phyloP scores from a whole-genome alignment of 2,329 filamentous ascomycete species.

The Pseudovirgaria hyperparasitica region DNA sequence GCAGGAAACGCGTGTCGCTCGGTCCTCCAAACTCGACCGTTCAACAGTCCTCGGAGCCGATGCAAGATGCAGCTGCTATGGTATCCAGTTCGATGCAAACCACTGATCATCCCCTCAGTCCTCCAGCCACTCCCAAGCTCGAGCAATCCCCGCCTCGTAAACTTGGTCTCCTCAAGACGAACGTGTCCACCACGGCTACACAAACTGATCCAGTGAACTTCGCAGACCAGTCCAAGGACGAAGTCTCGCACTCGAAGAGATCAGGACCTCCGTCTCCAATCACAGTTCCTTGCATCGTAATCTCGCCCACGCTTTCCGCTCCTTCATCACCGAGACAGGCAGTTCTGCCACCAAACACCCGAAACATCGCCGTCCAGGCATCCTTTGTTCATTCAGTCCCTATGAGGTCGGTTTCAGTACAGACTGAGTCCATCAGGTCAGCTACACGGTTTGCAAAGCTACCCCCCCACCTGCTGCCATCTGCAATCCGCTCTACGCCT shows the following conservation, averaged over 20 bases:
- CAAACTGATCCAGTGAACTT: constrained; percentile 44
- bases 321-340: constrained; percentile 63
- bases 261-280: constrained; percentile 25
- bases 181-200: constrained; percentile 45
- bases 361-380: constrained; percentile 74
- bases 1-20: constrained; percentile 51
- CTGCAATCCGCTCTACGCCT: constrained; percentile 49
- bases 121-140: constrained; percentile 50
- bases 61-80: constrained; percentile 32
- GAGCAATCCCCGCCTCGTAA: constrained; percentile 28
- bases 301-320: constrained; percentile 75
- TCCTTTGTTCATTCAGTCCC: constrained; percentile 35
- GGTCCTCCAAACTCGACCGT: constrained; percentile 6
- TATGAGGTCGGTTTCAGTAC: constrained; percentile 48
- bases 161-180: constrained; percentile 19
- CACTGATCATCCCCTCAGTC: constrained; percentile 47
- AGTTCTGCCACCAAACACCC: constrained; percentile 68
- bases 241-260: constrained; percentile 15
- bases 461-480: constrained; percentile 67
- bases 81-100: constrained; percentile 55
- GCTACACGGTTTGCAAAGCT: constrained; percentile 65
- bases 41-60: constrained; percentile 7
- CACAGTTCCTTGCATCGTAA: constrained; percentile 72
- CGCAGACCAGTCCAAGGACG: constrained; percentile 16
- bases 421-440: constrained; percentile 84